Evolutionary conservation across 108 stramenopile species (phyloP).

Genomic region (Cyclotella sp.): DNA sequence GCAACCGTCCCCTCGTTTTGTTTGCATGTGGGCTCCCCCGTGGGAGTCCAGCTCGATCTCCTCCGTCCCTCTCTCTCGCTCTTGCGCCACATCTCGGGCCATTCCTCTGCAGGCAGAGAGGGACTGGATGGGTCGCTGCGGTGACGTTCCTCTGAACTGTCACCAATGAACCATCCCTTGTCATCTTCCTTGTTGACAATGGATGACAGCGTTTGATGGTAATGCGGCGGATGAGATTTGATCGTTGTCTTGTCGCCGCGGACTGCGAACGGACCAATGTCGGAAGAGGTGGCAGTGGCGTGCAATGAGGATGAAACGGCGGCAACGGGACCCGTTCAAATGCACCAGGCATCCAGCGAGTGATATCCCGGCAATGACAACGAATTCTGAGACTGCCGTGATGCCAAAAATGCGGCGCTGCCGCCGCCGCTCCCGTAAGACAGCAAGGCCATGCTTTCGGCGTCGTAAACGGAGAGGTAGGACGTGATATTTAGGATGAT

Average conservation of each 20-base stretch:
- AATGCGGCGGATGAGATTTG: constrained; percentile 4
- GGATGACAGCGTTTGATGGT: constrained; percentile 18
- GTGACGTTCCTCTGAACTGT: constrained; percentile 42
- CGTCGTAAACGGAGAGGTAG: constrained; percentile 69
- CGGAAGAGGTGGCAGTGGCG: no score
- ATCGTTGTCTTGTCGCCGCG: not conserved
- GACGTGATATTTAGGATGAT: constrained; percentile 61
- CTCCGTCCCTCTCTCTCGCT: not conserved
- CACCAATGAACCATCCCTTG: constrained; percentile 54
- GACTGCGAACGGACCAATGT: no score
- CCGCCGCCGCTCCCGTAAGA: constrained; percentile 10
- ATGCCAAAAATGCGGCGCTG: no score
- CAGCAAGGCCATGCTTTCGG: constrained; percentile 43
- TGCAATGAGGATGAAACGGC: not conserved
- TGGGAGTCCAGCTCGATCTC: constrained; percentile 20
- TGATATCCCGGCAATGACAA: constrained; percentile 18
- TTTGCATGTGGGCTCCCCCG: constrained; percentile 25
- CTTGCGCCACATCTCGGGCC: not conserved
- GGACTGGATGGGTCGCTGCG: no score
- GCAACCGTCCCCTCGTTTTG: constrained; percentile 4
- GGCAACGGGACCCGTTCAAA: not conserved
- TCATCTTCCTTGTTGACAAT: constrained; percentile 36
- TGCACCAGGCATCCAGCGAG: constrained; percentile 24
- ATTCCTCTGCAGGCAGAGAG: no score
- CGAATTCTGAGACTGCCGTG: not conserved